These are phyloP conservation scores for Myxozyma udenii DNA, from an alignment of 805 yeast genomes.

Conservation along the genomic window DNA sequence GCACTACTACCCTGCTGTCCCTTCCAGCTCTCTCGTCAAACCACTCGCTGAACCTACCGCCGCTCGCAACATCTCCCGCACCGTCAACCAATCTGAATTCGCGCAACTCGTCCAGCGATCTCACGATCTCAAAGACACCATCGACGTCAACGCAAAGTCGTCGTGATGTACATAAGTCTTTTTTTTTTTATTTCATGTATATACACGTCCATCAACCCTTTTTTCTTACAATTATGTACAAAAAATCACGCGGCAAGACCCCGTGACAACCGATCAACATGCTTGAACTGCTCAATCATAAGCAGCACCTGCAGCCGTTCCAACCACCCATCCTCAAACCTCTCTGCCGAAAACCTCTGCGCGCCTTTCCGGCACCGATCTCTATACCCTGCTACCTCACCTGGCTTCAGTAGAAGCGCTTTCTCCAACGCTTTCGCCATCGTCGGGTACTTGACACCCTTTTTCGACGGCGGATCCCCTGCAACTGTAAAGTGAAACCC, in stretches of 20 bases:
- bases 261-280: conserved; percentile 18
- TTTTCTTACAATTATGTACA: background rate
- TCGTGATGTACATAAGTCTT: background rate
- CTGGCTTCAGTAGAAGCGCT: conserved; percentile 43
- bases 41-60: conserved; percentile 7
- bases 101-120: background rate
- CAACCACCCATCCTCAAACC: conserved; percentile 56
- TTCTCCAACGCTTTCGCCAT: conserved; percentile 50
- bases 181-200: background rate
- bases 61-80: background rate
- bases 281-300: conserved; percentile 22
- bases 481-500: conserved; percentile 78
- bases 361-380: conserved; percentile 42
- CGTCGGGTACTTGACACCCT: conserved; percentile 1
- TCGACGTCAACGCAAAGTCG: background rate
- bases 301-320: conserved; percentile 22
- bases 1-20: conserved; percentile 10
- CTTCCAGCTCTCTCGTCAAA: conserved; percentile 4
- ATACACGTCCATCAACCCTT: background rate
- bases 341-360: conserved; percentile 59
- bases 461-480: conserved; percentile 49
- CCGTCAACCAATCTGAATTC: background rate
- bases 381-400: conserved; percentile 45
- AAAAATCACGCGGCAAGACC: conserved; percentile 10
- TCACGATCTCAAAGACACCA: background rate